phyloP scores from a whole-genome alignment of 768 basidiomycete species.

The Pleurotus ostreatus region DNA sequence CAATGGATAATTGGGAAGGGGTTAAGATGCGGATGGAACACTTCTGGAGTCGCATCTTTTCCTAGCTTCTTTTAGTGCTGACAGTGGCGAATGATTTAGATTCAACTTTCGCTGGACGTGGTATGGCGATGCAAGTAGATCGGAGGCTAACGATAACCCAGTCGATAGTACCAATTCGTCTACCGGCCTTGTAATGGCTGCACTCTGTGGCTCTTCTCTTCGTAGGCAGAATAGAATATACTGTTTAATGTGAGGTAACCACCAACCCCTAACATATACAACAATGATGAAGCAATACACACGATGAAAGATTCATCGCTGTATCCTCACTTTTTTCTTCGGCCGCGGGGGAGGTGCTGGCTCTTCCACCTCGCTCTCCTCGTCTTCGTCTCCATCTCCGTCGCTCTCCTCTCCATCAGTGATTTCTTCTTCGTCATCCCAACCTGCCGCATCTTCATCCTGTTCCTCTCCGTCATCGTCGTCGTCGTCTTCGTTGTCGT shows the following conservation, averaged over 20 bases:
- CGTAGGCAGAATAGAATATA: too few species aligned
- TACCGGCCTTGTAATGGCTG: too few species aligned
- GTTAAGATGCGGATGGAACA: slow-evolving; percentile 72
- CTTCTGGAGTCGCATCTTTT: slow-evolving; percentile 34
- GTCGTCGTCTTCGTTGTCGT: slow-evolving; percentile 31
- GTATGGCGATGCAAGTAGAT: too few species aligned
- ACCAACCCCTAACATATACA: too few species aligned
- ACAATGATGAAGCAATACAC: too few species aligned
- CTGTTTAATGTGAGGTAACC: too few species aligned
- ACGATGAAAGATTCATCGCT: slow-evolving; percentile 26
- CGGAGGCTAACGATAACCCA: too few species aligned
- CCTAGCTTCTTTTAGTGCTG: neutral
- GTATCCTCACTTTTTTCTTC: slow-evolving; percentile 51
- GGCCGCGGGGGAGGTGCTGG: slow-evolving; percentile 24
- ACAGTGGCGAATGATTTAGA: slow-evolving; percentile 3
- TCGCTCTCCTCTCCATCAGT: slow-evolving; percentile 41
- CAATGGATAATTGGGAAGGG: slow-evolving; percentile 93
- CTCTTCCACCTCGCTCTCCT: slow-evolving; percentile 31
- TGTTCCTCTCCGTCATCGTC: slow-evolving; percentile 38
- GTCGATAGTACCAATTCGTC: too few species aligned
- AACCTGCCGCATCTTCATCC: slow-evolving; percentile 36
- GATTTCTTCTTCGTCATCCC: slow-evolving; percentile 28
- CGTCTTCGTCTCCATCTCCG: slow-evolving; percentile 55
- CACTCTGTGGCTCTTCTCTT: too few species aligned
- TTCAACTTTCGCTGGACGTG: too few species aligned